These are phyloP conservation scores for Globisporangium splendens DNA, from an alignment of 352 stramenopile genomes.

Conservation along the genomic window DNA sequence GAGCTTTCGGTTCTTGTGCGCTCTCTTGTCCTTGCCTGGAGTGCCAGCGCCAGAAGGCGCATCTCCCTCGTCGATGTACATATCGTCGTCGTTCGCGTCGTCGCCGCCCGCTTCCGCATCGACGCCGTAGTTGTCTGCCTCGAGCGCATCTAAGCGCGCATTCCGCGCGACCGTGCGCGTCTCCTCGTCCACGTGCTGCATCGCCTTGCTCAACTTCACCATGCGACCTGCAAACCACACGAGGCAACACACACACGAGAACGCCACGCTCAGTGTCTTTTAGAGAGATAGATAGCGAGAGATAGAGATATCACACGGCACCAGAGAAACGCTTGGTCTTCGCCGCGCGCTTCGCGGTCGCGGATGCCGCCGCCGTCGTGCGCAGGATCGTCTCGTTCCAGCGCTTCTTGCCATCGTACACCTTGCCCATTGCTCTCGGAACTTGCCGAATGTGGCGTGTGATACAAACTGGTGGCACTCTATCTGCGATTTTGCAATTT, in stretches of 20 bases:
- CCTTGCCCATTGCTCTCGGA: conserved; percentile 74
- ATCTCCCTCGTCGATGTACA: conserved; percentile 76
- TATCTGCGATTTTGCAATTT: background rate
- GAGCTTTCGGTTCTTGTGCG: conserved; percentile 19
- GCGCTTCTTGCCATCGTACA: conserved; percentile 79
- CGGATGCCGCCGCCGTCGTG: conserved; percentile 22
- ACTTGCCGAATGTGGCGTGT: no score
- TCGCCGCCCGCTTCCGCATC: conserved; percentile 53
- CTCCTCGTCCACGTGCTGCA: conserved; percentile 80
- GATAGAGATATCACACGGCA: conserved; percentile 15
- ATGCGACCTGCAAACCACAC: conserved; percentile 43
- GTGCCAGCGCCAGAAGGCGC: background rate
- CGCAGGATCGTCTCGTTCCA: conserved; percentile 82
- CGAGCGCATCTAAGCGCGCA: conserved; percentile 81
- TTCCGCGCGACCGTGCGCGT: conserved; percentile 82
- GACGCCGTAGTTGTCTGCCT: conserved; percentile 87
- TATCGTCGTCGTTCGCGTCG: conserved; percentile 43
- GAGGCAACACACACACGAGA: background rate
- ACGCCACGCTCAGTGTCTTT: background rate
- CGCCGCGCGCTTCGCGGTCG: conserved; percentile 6
- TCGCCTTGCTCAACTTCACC: conserved; percentile 75
- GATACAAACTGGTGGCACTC: background rate
- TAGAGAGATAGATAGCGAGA: background rate
- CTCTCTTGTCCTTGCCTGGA: conserved; percentile 34
- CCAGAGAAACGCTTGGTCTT: conserved; percentile 61